Percentiles rank a stretch among this genome's conserved stretches.
These are phyloP conservation scores for Solanum clarkiae DNA, from an alignment of 257 asterid genomes.

Conservation along the genomic window DNA sequence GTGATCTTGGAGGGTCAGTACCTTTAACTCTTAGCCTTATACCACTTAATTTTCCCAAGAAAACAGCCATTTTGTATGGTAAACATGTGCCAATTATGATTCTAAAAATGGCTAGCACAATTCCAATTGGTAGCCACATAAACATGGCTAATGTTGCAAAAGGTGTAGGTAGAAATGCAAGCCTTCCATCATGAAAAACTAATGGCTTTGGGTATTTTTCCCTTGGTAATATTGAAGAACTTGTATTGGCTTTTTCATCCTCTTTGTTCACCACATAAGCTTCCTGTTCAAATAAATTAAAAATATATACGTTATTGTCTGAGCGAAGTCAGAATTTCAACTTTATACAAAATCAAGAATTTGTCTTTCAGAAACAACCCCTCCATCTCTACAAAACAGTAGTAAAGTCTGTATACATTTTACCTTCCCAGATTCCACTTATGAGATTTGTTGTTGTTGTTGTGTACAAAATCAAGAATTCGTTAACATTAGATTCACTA, in stretches of 20 bases:
- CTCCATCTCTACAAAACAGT: too few species aligned
- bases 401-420: too few species aligned
- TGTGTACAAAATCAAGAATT: too few species aligned
- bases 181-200: conserved; percentile 79
- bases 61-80: conserved; percentile 36
- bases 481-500: fast-evolving
- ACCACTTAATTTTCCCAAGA: conserved; percentile 40
- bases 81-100: conserved; percentile 34
- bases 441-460: too few species aligned
- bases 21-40: conserved; percentile 28
- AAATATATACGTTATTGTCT: too few species aligned
- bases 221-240: conserved; percentile 31
- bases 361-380: too few species aligned
- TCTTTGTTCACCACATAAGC: conserved; percentile 47
- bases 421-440: too few species aligned
- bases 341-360: not conserved
- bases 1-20: conserved; percentile 6
- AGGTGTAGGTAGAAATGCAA: conserved; percentile 85
- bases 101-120: conserved; percentile 42
- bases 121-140: conserved; percentile 71
- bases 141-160: conserved; percentile 55
- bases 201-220: conserved; percentile 71
- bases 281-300: conserved; percentile 35
- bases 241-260: conserved; percentile 16
- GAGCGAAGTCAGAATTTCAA: not conserved